Conservation (phyloP, 208 protist genomes). For the Blechomonas ayalai region DNA sequence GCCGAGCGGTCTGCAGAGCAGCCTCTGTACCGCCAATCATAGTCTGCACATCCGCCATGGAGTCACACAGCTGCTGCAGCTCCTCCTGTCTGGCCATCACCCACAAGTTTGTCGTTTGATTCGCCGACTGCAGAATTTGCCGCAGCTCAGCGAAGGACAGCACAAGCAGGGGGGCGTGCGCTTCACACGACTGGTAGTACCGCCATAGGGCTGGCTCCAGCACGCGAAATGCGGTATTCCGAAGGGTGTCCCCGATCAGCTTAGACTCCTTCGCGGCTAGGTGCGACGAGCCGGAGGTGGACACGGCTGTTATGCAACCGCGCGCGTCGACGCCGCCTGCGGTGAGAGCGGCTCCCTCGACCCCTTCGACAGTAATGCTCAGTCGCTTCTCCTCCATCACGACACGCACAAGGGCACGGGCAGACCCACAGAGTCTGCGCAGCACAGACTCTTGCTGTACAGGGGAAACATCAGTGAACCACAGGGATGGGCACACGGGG, state of each 20-base stretch:
- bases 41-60: conserved; percentile 6
- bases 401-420: conserved; percentile 56
- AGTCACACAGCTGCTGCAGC: conserved; percentile 7
- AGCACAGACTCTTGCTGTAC: conserved; percentile 35
- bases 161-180: conserved; percentile 1
- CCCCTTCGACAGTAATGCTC: conserved; percentile 47
- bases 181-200: conserved; percentile 28
- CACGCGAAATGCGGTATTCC: conserved; percentile 69
- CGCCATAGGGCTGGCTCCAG: conserved; percentile 57
- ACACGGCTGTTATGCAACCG: conserved; percentile 1
- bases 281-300: neutral
- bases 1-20: conserved; percentile 33
- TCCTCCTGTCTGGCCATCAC: neutral
- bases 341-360: conserved; percentile 56
- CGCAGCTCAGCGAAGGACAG: neutral
- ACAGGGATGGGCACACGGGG: conserved; percentile 1
- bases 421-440: conserved; percentile 33
- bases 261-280: neutral
- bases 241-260: conserved; percentile 22
- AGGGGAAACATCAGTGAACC: conserved; percentile 40
- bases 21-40: conserved; percentile 9
- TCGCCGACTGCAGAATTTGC: neutral
- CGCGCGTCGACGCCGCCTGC: conserved; percentile 40
- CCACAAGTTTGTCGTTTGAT: neutral
- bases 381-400: conserved; percentile 72